phyloP scores from a whole-genome alignment of 768 basidiomycete genomes.

The Tricholoma saponaceum region DNA sequence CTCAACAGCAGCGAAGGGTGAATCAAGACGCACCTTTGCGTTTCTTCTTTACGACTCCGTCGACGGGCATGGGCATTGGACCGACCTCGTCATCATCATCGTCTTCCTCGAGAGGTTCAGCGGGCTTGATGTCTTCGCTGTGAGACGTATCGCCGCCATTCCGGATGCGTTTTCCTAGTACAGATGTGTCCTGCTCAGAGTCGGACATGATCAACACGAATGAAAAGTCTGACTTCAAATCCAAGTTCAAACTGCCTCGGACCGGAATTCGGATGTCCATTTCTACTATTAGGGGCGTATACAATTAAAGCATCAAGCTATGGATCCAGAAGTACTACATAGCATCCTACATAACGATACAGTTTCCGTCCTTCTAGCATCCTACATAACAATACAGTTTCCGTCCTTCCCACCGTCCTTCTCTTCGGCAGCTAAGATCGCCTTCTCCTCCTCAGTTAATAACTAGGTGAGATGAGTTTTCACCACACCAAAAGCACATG shows the following conservation, averaged over 20 bases:
- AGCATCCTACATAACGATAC: constrained; percentile 21
- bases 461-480: constrained; percentile 28
- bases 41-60: constrained; percentile 61
- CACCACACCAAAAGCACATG: not conserved
- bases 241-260: not conserved
- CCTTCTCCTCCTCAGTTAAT: constrained; percentile 62
- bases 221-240: not conserved
- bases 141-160: constrained; percentile 27
- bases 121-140: constrained; percentile 11
- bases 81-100: constrained; percentile 80
- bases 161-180: constrained; percentile 64
- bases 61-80: constrained; percentile 79
- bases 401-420: constrained; percentile 39
- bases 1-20: constrained; percentile 14
- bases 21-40: constrained; percentile 61
- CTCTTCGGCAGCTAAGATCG: constrained; percentile 50
- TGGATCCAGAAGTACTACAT: not conserved
- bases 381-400: constrained; percentile 58
- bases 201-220: constrained; percentile 32
- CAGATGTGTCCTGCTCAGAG: constrained; percentile 43
- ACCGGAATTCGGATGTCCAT: constrained; percentile 14
- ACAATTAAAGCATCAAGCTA: not conserved
- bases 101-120: constrained; percentile 34
- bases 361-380: constrained; percentile 40
- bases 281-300: not conserved